A percentile compares a stretch with the other conserved stretches of the same genome.
Conservation (phyloP, 2,329 filamentous ascomycete species). For the Cladosporium sp. region DNA sequence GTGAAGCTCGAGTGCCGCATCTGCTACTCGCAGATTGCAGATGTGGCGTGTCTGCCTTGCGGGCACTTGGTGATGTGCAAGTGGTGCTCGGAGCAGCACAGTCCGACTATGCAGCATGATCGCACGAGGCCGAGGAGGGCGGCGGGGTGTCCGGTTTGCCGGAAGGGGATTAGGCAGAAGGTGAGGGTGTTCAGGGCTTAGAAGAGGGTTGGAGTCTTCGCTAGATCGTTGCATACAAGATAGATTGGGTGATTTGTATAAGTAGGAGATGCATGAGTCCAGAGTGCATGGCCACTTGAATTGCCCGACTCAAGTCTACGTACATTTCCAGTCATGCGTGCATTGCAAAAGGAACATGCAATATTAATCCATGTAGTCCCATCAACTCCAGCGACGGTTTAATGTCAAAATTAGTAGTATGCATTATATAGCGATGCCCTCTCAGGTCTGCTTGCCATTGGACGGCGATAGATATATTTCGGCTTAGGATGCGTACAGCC, state of each 20-base stretch:
- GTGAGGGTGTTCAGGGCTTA: slow-evolving; percentile 36
- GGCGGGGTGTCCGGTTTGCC: slow-evolving; percentile 48
- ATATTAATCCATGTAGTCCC: too few species aligned
- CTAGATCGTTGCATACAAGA: background rate
- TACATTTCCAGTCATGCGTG: background rate
- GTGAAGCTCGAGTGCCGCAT: slow-evolving; percentile 54
- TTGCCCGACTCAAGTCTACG: background rate
- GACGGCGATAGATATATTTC: background rate
- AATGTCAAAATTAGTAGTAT: too few species aligned
- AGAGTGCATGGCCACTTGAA: background rate
- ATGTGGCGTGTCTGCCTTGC: slow-evolving; percentile 55
- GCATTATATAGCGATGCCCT: too few species aligned
- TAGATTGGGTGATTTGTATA: background rate
- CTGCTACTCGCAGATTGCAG: slow-evolving; percentile 54
- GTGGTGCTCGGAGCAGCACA: slow-evolving; percentile 55
- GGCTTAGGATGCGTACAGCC: background rate
- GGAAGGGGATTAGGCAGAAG: slow-evolving; percentile 48
- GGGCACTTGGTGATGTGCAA: slow-evolving; percentile 57
- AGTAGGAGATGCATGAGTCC: background rate
- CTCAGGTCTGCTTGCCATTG: too few species aligned
- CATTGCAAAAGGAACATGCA: too few species aligned
- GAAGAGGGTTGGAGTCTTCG: background rate
- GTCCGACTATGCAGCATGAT: slow-evolving; percentile 46
- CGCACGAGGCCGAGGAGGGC: slow-evolving; percentile 40
- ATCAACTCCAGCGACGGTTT: too few species aligned